Conservation (phyloP, 73 alveolate genomes). For the Stentor roeselii region DNA sequence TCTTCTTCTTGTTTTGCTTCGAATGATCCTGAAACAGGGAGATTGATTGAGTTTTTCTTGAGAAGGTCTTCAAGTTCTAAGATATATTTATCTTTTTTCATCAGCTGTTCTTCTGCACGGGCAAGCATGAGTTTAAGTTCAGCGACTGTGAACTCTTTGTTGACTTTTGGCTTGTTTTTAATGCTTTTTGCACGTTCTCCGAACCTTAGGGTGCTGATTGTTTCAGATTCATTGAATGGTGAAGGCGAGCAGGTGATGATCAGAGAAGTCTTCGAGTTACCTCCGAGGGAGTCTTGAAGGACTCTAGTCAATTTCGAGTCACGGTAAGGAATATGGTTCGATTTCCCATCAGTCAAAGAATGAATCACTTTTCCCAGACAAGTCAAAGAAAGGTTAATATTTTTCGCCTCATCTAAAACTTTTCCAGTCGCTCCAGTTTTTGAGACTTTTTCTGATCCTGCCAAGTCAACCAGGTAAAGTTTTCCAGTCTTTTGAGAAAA, state of each 20-base stretch:
- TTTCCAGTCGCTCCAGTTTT: slow-evolving; percentile 83
- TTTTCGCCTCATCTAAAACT: slow-evolving; percentile 82
- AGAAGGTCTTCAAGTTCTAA: no score
- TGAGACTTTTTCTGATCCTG: slow-evolving; percentile 94
- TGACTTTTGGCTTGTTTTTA: slow-evolving; percentile 45
- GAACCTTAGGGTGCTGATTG: slow-evolving; percentile 37
- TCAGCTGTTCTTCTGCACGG: no score
- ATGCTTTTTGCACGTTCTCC: slow-evolving; percentile 52
- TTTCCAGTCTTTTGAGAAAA: slow-evolving; percentile 84
- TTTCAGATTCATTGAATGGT: no score
- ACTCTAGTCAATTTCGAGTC: slow-evolving; percentile 45
- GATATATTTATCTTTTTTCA: no score
- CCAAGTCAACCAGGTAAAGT: slow-evolving; percentile 92
- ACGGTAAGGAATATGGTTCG: slow-evolving; percentile 36
- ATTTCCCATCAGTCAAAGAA: slow-evolving; percentile 43
- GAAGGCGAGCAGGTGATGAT: no score
- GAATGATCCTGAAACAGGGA: no score
- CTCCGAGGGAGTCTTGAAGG: slow-evolving; percentile 52
- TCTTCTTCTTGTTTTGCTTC: no score
- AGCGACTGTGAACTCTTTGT: slow-evolving; percentile 36
- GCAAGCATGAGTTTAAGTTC: no score
- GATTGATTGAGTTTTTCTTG: no score
- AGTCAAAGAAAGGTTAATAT: slow-evolving; percentile 79
- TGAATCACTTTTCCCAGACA: slow-evolving; percentile 74
- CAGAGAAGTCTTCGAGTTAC: slow-evolving; percentile 44